Evolutionary conservation across 1,284 basidiomycete genomes (phyloP), one percentile per base, ranked within the genome.

Genomic region (Thelephora terrestris): DNA sequence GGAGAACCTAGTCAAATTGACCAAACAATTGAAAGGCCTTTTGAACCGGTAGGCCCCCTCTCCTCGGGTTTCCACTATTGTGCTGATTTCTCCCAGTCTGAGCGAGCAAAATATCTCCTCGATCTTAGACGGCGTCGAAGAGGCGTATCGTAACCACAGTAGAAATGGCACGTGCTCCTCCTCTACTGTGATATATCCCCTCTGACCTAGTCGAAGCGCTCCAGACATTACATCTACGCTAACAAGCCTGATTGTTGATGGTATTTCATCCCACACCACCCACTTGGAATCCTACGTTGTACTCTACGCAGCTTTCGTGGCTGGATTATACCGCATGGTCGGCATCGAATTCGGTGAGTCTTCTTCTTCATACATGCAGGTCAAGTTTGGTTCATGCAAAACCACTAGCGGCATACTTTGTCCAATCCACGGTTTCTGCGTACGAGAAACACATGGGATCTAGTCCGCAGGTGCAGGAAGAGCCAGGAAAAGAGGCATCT

Each of bases 271-370:
- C 16, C 85, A 88, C 61, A 81, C 89, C 0, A 86, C 87, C 45
- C 72, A 91, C 4, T 73, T 98, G 45, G 93, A 98, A 62, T 90
- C 89, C 2, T 94, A 92, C 58, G 89, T 98, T 46, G 84, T 93
- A 14, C 73, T 97, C 4, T 85, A 98, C 61, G 92, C 93, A 0
- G 87, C 91, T 0, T 81, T 99, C 39, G 79, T 96, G 23, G 83
- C 89, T 1, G 81, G 84, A 44, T 68, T 98, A 42, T 82, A 96
- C 66, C 87, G 85, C 59, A 73, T 91, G 12, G 70, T 95, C 14
- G 94, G 95, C 1, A 71, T 93, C 40, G 95, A 97, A 58, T 95
- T 98, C 58, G 92, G 91, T 80, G 69, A 54, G 73, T 62, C 34
- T 47, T 47, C 4, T 14, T 47, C 10, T 50, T 4, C 34, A 23